Conservation (phyloP, 2,329 filamentous ascomycete species). For the Pochonia chlamydosporia region DNA sequence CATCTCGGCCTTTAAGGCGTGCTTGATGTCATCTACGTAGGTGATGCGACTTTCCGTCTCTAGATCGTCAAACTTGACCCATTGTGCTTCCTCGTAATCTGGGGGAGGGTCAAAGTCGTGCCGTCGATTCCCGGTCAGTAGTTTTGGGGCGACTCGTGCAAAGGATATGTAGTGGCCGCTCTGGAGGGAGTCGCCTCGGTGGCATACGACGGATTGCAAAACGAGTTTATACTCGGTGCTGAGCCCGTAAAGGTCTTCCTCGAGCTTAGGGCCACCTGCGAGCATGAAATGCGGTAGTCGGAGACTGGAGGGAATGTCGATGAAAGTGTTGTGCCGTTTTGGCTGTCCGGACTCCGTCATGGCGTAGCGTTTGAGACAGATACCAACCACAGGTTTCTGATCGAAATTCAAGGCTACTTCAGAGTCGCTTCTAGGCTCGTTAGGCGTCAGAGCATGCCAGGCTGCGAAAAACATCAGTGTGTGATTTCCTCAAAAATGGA, state of each 20-base stretch:
- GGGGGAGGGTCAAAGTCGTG: slow-evolving; percentile 53
- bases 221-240: slow-evolving; percentile 91
- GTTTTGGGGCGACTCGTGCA: slow-evolving; percentile 64
- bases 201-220: slow-evolving; percentile 86
- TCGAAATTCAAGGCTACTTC: slow-evolving; percentile 89
- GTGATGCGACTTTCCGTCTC: slow-evolving; percentile 59
- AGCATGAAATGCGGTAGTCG: slow-evolving; percentile 85
- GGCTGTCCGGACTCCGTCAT: slow-evolving; percentile 65
- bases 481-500: too few species aligned
- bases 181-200: slow-evolving; percentile 77
- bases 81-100: slow-evolving; percentile 66
- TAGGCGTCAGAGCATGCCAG: slow-evolving; percentile 67
- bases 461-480: slow-evolving; percentile 42
- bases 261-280: slow-evolving; percentile 64
- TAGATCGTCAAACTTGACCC: slow-evolving; percentile 94
- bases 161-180: slow-evolving; percentile 90
- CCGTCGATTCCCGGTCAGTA: slow-evolving; percentile 54
- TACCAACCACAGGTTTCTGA: slow-evolving; percentile 78
- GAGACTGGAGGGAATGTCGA: slow-evolving; percentile 80
- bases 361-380: slow-evolving; percentile 83
- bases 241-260: slow-evolving; percentile 53
- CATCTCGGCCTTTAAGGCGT: slow-evolving; percentile 76
- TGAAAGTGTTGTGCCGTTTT: slow-evolving; percentile 68
- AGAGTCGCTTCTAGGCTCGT: slow-evolving; percentile 56
- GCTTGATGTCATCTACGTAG: slow-evolving; percentile 69